A percentile compares a stretch with the other conserved stretches of the same genome.
phyloP scores from a whole-genome alignment of 768 basidiomycete species.

The Kwoniella newhampshirensis region DNA sequence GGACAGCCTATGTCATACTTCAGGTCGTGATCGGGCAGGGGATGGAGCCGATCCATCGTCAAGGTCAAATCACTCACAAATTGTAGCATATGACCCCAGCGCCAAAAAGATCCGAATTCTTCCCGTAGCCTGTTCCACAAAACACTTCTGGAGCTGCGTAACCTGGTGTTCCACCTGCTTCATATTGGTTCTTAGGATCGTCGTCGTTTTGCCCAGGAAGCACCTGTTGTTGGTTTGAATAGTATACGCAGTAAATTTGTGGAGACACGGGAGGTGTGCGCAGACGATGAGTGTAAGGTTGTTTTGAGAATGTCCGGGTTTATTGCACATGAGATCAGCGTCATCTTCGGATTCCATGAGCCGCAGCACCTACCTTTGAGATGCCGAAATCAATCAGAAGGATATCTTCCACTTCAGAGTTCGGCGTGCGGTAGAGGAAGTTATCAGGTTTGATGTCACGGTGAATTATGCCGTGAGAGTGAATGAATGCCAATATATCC shows the following conservation, averaged over 20 bases:
- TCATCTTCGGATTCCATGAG: background rate
- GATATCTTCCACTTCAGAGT: constrained; percentile 26
- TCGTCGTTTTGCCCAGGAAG: constrained; percentile 20
- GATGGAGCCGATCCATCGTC: background rate
- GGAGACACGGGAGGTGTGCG: background rate
- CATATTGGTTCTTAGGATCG: constrained; percentile 23
- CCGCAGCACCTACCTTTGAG: constrained; percentile 22
- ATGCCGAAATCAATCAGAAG: constrained; percentile 40
- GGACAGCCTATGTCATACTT: constrained; percentile 19
- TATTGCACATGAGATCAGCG: too few species aligned
- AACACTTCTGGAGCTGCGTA: constrained; percentile 40
- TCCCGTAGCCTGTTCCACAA: constrained; percentile 29
- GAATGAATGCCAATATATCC: constrained; percentile 58
- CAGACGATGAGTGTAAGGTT: background rate
- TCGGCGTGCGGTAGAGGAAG: constrained; percentile 65
- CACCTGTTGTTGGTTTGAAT: constrained; percentile 9
- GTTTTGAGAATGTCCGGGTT: too few species aligned
- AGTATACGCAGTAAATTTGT: background rate
- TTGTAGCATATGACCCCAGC: constrained; percentile 36
- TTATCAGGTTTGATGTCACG: constrained; percentile 98
- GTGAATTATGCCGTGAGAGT: constrained; percentile 95
- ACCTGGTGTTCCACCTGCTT: constrained; percentile 35
- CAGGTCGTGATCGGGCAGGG: background rate
- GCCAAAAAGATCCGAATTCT: constrained; percentile 38
- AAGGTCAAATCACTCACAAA: constrained; percentile 14